phyloP scores from a whole-genome alignment of 495 filamentous ascomycete genomes.

The Staphylotrichum longicolle region DNA sequence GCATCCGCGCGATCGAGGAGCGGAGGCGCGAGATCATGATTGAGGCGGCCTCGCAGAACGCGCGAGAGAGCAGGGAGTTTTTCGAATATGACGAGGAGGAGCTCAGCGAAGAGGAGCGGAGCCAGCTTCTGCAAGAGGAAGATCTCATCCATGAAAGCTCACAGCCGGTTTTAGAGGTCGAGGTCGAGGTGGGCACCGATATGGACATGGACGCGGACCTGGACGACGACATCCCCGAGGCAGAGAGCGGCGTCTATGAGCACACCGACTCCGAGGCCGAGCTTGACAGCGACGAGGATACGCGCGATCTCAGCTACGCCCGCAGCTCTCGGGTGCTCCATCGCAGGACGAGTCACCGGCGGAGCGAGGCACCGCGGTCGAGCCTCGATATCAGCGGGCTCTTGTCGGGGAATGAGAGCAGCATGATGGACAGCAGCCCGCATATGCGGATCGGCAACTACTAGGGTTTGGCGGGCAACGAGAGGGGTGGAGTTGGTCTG shows the following conservation, averaged over 20 bases:
- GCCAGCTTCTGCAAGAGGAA: constrained; percentile 54
- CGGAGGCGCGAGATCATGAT: constrained; percentile 51
- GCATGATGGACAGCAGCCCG: constrained; percentile 48
- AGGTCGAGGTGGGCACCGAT: constrained; percentile 28
- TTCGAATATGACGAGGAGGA: constrained; percentile 46
- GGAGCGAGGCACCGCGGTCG: constrained; percentile 38
- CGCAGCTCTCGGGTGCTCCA: constrained; percentile 19
- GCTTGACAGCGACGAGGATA: constrained; percentile 41
- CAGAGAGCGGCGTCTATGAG: constrained; percentile 59
- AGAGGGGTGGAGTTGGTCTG: background rate
- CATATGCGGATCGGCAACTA: constrained; percentile 29
- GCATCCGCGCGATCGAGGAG: constrained; percentile 40
- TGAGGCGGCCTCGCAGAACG: constrained; percentile 23
- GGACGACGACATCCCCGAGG: constrained; percentile 67
- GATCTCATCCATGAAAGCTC: constrained; percentile 37
- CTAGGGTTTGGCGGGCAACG: background rate
- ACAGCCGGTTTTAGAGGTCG: constrained; percentile 10
- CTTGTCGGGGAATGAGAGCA: constrained; percentile 50
- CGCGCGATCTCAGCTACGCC: constrained; percentile 26
- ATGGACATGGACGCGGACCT: constrained; percentile 59
- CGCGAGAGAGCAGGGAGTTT: constrained; percentile 23
- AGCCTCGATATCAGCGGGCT: constrained; percentile 53
- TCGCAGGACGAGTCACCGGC: constrained; percentile 28
- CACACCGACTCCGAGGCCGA: constrained; percentile 85
- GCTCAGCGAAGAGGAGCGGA: constrained; percentile 45